Evolutionary conservation across 495 filamentous ascomycete species (phyloP), one percentile per base, ranked within the genome.

Genomic region (Xylaria scruposa): DNA sequence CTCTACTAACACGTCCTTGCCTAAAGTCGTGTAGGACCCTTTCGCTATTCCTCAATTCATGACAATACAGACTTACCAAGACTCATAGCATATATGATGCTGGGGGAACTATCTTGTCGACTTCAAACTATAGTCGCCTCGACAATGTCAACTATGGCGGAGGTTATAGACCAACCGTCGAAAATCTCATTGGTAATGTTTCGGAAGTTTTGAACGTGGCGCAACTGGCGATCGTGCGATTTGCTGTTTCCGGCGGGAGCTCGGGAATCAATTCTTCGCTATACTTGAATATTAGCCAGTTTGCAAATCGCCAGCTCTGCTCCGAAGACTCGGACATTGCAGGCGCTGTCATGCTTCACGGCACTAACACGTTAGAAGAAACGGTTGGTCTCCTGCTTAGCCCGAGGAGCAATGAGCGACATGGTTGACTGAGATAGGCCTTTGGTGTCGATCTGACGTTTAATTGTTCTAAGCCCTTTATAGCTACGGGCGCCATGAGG

Each of bases 331-430:
- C 82, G 10, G 79, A 82, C 36, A 83, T 84, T 72, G 74, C 77
- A 21, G 84, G 84, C 26, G 85, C 82, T 2, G 79, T 86, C 64
- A 79, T 87, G 73, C 84, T 85, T 68, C 85, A 87, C 73, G 84
- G 85, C 58, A 87, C 85, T 36, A 85, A 87, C 71, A 85, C 84
- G 3, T 77, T 86, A 29, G 85, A 87, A 47, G 44, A 47, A 75
- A 83, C 84, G 0, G 66, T 38, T 59, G 7, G 66, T 62, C 19
- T 21, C 7, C 8, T 24, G 15, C 8, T 4, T 26, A 4, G 9
- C 21, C 10, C 21, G 21, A 26, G 8, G 12, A 10, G 8, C 9
- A 21, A 54, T 10, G 10, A 12, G 51, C 21, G 21, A 54, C 21
- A 54, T 54, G 21, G 4, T 31, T 62, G 21, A 62, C 56, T 64